phyloP scores from a whole-genome alignment of 768 basidiomycete genomes.

The Rossbeevera mucosa region DNA sequence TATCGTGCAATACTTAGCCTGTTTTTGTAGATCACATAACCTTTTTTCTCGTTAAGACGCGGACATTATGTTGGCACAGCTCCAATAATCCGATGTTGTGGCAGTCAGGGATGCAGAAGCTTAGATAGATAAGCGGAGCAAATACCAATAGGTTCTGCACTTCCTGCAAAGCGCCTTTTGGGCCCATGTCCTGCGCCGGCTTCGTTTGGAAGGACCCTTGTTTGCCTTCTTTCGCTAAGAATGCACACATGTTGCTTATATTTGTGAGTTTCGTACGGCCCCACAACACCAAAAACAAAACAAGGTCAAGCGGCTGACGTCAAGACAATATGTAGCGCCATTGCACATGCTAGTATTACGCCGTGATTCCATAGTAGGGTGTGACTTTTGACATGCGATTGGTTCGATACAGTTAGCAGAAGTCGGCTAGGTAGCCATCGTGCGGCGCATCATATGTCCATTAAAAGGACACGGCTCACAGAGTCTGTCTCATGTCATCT shows the following conservation, averaged over 20 bases:
- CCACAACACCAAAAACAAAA: neutral
- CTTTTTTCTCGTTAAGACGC: neutral
- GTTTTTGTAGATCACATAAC: neutral
- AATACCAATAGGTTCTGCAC: neutral
- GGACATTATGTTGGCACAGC: neutral
- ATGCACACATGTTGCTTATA: neutral
- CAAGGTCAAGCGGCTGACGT: neutral
- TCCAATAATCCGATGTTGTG: neutral
- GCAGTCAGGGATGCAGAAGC: neutral
- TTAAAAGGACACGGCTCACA: neutral
- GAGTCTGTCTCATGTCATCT: neutral
- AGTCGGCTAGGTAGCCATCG: neutral
- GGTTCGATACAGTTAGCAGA: neutral
- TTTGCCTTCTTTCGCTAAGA: neutral
- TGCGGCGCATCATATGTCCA: conserved; percentile 1
- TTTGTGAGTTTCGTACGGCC: neutral
- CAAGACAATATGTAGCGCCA: neutral
- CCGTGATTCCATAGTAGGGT: neutral
- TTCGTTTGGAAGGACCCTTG: neutral
- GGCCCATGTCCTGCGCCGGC: neutral
- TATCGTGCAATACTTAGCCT: neutral
- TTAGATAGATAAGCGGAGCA: neutral
- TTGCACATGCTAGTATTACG: neutral
- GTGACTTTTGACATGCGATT: neutral
- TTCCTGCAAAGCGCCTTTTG: neutral